Evolutionary conservation across 2,329 filamentous ascomycete species (phyloP), one percentile per base, ranked within the genome.

Genomic region (Trichophyton mentagrophytes): DNA sequence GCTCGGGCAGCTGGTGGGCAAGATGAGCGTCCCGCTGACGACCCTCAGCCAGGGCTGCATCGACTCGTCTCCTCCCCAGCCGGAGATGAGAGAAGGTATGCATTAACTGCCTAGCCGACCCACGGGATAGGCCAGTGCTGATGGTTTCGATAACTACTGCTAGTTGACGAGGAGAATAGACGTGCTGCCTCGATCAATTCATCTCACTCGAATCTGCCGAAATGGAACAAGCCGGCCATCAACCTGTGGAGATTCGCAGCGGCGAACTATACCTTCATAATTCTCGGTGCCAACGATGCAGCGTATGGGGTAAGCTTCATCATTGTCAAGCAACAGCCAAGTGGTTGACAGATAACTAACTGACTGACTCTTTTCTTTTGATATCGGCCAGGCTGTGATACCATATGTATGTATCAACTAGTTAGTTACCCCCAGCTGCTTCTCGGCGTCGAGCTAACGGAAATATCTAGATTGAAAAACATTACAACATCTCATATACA

Each of bases 171-270:
- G 20, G 55, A 4, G 17, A 20, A 20, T 30, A 40, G 55, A 40
- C 9, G n/a, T 25, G 25, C 33, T 20, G 17, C 55, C 17, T 57
- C 55, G 30, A 57, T 57, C 22, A 15, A n/a, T 57, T 57, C 38
- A n/a, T 57, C 55, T 8, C 33, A 40, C n/a, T 38, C 33, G 15
- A n/a, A 38, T 46, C 30, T 76, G 15, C 80, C 86, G 67, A 74
- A 70, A 70, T 89, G 86, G 87, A 88, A 88, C 66, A 72, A 74
- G n/a, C 80, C 85, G 0, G 70, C 73, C 7, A 75, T 77, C 47
- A 88, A 86, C 68, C 72, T 81, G 3, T 84, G 76, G 65, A 80
- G 85, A 44, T 82, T 82, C 53, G 71, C 81, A 40, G 77, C 82
- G 0, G 80, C 83, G 2, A 82, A 82, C 70, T 82, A 76, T 69